phyloP scores from a whole-genome alignment of 768 basidiomycete genomes.

The Amyloporia xantha region DNA sequence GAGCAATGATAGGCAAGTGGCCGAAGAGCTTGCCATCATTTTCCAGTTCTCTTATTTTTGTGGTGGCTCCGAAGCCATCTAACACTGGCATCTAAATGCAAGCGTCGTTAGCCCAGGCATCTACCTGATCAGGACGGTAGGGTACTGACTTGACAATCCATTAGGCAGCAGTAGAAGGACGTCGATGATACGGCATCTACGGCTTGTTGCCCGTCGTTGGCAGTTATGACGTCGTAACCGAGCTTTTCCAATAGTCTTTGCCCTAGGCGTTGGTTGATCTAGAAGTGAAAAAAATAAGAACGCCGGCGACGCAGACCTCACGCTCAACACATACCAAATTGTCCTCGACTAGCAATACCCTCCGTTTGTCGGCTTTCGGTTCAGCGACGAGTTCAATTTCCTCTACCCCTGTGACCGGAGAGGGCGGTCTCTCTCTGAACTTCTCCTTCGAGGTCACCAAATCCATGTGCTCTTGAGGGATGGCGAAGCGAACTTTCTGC shows the following conservation, averaged over 20 bases:
- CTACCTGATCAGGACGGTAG: not conserved
- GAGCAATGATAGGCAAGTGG: constrained; percentile 22
- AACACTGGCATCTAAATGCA: constrained; percentile 11
- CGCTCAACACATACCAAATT: constrained; percentile 14
- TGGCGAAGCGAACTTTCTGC: constrained; percentile 17
- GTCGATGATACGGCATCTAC: constrained; percentile 13
- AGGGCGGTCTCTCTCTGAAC: not conserved
- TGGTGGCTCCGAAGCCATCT: constrained; percentile 22
- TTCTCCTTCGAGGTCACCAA: constrained; percentile 7
- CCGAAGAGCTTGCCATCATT: constrained; percentile 15
- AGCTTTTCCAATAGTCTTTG: constrained; percentile 21
- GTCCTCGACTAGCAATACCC: constrained; percentile 22
- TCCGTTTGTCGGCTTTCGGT: not conserved
- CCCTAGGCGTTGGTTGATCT: constrained; percentile 24
- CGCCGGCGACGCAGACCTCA: not conserved
- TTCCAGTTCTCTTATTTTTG: constrained; percentile 20
- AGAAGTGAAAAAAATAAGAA: too few species aligned
- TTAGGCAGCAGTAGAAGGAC: constrained; percentile 18
- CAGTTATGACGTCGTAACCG: constrained; percentile 20
- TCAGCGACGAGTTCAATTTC: not conserved
- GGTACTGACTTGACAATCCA: constrained; percentile 22
- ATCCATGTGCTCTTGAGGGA: constrained; percentile 1
- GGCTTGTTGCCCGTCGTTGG: constrained; percentile 21
- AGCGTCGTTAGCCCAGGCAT: not conserved
- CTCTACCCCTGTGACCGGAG: not conserved